phyloP scores from a whole-genome alignment of 73 alveolate genomes.

The Paraurostyla sp. region DNA sequence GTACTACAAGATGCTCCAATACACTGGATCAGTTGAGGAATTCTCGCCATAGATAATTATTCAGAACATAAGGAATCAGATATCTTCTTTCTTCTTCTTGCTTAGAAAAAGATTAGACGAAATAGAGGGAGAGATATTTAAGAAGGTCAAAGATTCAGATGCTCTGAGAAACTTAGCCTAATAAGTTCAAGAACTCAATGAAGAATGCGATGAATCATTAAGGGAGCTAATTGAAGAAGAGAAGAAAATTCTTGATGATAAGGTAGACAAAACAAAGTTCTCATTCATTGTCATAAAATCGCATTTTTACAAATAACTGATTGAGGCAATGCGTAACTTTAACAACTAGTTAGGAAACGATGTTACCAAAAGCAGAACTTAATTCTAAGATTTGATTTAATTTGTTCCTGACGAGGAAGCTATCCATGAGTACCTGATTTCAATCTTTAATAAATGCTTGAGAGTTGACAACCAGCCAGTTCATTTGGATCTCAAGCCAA shows the following conservation, averaged over 20 bases:
- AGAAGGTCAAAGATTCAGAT: slow-evolving; percentile 33
- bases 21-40: neutral
- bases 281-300: slow-evolving; percentile 30
- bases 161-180: slow-evolving; percentile 3
- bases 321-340: slow-evolving; percentile 30
- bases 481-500: neutral
- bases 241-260: neutral
- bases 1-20: neutral
- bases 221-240: slow-evolving; percentile 34
- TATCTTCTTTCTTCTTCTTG: slow-evolving; percentile 15
- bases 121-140: slow-evolving; percentile 20
- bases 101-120: neutral
- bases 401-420: slow-evolving; percentile 41
- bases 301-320: slow-evolving; percentile 5
- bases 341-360: neutral
- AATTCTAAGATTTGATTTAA: neutral
- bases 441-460: slow-evolving; percentile 28
- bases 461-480: slow-evolving; percentile 26
- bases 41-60: slow-evolving; percentile 16
- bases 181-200: neutral
- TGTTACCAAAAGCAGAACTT: neutral
- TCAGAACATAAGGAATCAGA: neutral
- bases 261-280: neutral
- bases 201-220: slow-evolving; percentile 13
- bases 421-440: neutral